Percentiles rank a stretch among this genome's conserved stretches.
Conservation (phyloP, 1,284 basidiomycete genomes). For the Boletus semigastroideus region DNA sequence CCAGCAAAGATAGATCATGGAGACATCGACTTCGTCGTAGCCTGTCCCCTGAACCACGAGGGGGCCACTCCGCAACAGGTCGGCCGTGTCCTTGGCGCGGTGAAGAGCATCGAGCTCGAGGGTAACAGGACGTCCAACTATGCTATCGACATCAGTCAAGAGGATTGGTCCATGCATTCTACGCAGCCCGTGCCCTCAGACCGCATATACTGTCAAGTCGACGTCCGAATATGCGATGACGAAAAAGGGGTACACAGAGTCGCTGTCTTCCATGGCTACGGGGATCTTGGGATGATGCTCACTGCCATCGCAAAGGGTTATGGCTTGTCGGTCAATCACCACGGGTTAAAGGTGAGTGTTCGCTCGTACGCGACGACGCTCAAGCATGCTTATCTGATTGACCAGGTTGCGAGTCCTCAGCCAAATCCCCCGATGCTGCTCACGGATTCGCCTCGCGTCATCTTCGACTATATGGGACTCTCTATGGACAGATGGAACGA, state of each 20-base stretch:
- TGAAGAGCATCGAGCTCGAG: constrained; percentile 43
- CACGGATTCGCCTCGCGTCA: constrained; percentile 43
- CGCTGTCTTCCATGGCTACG: constrained; percentile 59
- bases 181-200: constrained; percentile 20
- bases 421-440: constrained; percentile 42
- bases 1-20: constrained; percentile 65
- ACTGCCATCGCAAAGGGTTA: constrained; percentile 50
- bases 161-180: constrained; percentile 23
- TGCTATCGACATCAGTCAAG: constrained; percentile 45
- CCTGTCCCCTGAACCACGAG: constrained; percentile 34
- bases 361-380: not conserved
- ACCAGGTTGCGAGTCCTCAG: constrained; percentile 43
- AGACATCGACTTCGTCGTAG: constrained; percentile 65
- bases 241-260: constrained; percentile 48
- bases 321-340: constrained; percentile 49
- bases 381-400: constrained; percentile 2
- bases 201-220: constrained; percentile 51
- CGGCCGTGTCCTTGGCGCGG: constrained; percentile 47
- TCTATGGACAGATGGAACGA: constrained; percentile 47
- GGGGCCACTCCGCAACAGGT: constrained; percentile 42
- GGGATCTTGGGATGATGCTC: constrained; percentile 69
- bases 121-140: constrained; percentile 62
- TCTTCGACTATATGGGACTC: constrained; percentile 56
- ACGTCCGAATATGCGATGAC: constrained; percentile 57
- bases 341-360: constrained; percentile 56